Conservation (phyloP, 208 protist genomes). For the Crithidia brevicula region DNA sequence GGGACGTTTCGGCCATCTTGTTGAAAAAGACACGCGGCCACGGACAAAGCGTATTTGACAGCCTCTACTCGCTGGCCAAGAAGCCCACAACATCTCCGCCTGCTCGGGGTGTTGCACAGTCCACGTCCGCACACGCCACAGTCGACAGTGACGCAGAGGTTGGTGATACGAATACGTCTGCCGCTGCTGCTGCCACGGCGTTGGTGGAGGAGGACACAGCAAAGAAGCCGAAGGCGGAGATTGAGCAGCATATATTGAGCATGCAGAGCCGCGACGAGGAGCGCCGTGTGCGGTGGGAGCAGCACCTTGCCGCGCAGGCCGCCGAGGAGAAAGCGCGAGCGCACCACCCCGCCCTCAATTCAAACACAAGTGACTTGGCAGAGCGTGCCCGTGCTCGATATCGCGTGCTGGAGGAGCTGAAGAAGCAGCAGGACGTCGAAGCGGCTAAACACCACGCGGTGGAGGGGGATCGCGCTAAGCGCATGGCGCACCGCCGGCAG, state of each 20-base stretch:
- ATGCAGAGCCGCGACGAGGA: slow-evolving; percentile 41
- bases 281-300: slow-evolving; percentile 19
- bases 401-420: slow-evolving; percentile 17
- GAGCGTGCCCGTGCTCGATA: slow-evolving; percentile 35
- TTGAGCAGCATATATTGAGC: slow-evolving; percentile 15
- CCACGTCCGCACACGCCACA: neutral
- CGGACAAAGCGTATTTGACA: slow-evolving; percentile 18
- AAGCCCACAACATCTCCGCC: neutral
- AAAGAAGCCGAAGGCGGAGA: slow-evolving; percentile 27
- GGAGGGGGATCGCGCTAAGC: neutral
- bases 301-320: slow-evolving; percentile 14
- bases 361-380: slow-evolving; percentile 36
- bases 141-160: too few species aligned
- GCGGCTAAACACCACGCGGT: neutral
- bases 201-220: neutral
- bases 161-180: too few species aligned
- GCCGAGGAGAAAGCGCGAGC: slow-evolving; percentile 11
- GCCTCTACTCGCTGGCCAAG: slow-evolving; percentile 9
- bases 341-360: slow-evolving; percentile 13
- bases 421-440: neutral
- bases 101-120: neutral
- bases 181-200: neutral
- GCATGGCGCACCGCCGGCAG: neutral
- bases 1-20: too few species aligned
- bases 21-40: too few species aligned